phyloP scores from a whole-genome alignment of 306 rosid species.

The Lathyrus aphaca region DNA sequence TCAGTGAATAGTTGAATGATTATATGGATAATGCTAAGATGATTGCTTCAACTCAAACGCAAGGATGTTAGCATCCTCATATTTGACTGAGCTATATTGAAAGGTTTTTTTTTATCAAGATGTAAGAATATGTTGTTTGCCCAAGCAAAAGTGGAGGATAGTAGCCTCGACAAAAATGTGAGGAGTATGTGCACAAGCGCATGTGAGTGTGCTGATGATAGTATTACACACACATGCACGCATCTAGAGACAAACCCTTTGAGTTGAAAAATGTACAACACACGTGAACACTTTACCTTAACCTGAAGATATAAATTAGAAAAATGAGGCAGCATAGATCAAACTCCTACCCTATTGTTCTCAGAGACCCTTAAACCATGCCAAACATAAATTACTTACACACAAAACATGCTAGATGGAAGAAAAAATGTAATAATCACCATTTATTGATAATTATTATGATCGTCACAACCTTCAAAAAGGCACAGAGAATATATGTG shows the following conservation, averaged over 20 bases:
- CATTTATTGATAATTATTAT: conserved; percentile 7
- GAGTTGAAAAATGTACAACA: conserved; percentile 10
- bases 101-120: not conserved
- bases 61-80: conserved; percentile 4
- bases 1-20: not conserved
- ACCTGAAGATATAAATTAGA: not conserved
- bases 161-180: not conserved
- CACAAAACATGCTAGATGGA: conserved; percentile 6
- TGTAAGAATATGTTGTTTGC: not conserved
- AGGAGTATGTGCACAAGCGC: not conserved
- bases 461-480: conserved; percentile 23
- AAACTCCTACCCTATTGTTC: conserved; percentile 14
- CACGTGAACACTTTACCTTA: conserved; percentile 12
- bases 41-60: not conserved
- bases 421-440: not conserved
- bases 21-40: not conserved
- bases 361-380: conserved; percentile 11
- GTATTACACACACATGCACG: not conserved
- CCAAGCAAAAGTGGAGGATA: conserved; percentile 5
- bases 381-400: not conserved
- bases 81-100: not conserved
- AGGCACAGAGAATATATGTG: conserved; percentile 19
- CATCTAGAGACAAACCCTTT: conserved; percentile 2
- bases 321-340: conserved; percentile 14
- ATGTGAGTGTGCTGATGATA: not conserved